phyloP scores from a whole-genome alignment of 2,329 filamentous ascomycete genomes.

The Beauveria varroae region DNA sequence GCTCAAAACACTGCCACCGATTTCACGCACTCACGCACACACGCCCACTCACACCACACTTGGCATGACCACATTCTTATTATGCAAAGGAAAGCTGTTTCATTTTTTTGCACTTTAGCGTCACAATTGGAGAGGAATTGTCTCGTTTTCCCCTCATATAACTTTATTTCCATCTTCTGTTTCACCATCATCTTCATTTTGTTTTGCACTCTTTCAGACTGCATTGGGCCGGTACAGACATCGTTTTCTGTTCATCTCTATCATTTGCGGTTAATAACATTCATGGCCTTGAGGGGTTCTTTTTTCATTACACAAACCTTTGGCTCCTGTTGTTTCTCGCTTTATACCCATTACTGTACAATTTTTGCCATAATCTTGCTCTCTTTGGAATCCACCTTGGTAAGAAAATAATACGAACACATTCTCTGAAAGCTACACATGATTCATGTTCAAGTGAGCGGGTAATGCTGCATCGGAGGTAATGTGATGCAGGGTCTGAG shows the following conservation, averaged over 20 bases:
- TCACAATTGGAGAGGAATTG: background rate
- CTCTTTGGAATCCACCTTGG: background rate
- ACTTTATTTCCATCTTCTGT: background rate
- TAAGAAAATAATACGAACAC: background rate
- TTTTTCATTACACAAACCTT: background rate
- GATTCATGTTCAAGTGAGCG: too few relatives aligned
- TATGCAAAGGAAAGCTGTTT: background rate
- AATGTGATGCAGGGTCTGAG: too few relatives aligned
- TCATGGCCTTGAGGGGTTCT: slow-evolving; percentile 8
- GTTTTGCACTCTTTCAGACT: background rate
- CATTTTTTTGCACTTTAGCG: slow-evolving; percentile 6
- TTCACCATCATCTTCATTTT: background rate
- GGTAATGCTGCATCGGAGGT: too few relatives aligned
- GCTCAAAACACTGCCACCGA: background rate
- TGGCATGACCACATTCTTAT: slow-evolving; percentile 1
- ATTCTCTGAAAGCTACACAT: background rate
- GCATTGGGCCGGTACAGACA: slow-evolving; percentile 5
- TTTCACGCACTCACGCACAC: background rate
- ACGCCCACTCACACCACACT: background rate
- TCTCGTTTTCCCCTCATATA: background rate
- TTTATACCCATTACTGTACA: slow-evolving; percentile 8
- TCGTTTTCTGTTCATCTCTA: background rate
- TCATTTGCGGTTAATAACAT: slow-evolving; percentile 2
- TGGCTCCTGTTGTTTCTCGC: background rate
- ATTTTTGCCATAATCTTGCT: background rate